These are phyloP conservation scores for Erodium moschatum DNA, from an alignment of 441 rosid genomes.

Conservation along the genomic window DNA sequence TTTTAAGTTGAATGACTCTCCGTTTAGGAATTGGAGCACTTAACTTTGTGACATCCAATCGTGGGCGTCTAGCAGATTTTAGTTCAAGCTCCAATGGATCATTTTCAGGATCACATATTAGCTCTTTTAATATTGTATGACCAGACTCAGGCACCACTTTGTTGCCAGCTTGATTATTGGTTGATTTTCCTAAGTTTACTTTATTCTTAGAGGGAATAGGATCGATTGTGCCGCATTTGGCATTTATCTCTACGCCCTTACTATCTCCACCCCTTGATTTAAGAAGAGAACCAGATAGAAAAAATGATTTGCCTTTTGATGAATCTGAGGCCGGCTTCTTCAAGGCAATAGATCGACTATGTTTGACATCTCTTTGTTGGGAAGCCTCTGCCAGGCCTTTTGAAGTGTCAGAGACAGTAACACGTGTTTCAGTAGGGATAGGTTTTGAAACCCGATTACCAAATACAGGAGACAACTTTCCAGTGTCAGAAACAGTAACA, in stretches of 20 bases:
- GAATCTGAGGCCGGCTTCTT: conserved; percentile 33
- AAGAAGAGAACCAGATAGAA: conserved; percentile 14
- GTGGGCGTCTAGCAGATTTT: conserved; percentile 39
- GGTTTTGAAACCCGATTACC: conserved; percentile 29
- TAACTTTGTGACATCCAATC: conserved; percentile 36
- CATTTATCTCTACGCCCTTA: conserved; percentile 36
- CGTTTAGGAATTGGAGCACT: conserved; percentile 61
- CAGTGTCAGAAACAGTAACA: conserved; percentile 26
- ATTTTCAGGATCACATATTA: conserved; percentile 38
- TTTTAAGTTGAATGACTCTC: conserved; percentile 84
- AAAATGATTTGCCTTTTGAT: conserved; percentile 11
- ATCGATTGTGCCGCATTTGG: conserved; percentile 27
- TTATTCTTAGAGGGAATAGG: conserved; percentile 27
- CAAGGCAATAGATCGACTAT: conserved; percentile 27
- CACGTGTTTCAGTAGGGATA: conserved; percentile 29
- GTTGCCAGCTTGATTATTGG: conserved; percentile 29
- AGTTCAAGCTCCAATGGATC: conserved; percentile 47
- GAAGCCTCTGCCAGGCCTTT: conserved; percentile 29
- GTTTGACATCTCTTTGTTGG: conserved; percentile 28
- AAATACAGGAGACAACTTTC: conserved; percentile 28
- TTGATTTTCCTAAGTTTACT: conserved; percentile 29
- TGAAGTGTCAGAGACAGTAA: conserved; percentile 29
- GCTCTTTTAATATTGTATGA: conserved; percentile 40
- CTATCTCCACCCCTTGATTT: conserved; percentile 31
- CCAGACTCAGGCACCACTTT: conserved; percentile 33